Conservation (phyloP, 352 stramenopile genomes). For the Salisapilia sapeloensis region DNA sequence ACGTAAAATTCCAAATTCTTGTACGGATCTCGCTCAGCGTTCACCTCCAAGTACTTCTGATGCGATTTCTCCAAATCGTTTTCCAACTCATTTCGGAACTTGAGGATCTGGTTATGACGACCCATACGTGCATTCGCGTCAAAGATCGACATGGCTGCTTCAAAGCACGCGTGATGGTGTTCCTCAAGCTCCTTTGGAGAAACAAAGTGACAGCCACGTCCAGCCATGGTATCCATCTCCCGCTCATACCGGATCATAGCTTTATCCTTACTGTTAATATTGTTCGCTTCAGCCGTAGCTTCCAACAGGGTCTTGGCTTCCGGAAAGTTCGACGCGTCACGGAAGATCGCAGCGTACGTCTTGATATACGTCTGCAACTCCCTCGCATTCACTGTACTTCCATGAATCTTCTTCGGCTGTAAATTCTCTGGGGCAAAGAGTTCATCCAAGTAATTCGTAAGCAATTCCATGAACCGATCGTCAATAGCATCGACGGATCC, state of each 20-base stretch:
- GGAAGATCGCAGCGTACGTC: slow-evolving; percentile 93
- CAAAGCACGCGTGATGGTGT: slow-evolving; percentile 75
- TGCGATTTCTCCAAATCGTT: slow-evolving; percentile 83
- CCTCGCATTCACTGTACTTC: slow-evolving; percentile 81
- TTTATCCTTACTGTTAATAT: slow-evolving; percentile 87
- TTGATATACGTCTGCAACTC: slow-evolving; percentile 95
- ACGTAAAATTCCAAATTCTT: slow-evolving; percentile 89
- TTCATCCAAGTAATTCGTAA: slow-evolving; percentile 90
- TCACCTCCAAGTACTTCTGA: slow-evolving; percentile 86
- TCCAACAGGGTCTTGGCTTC: slow-evolving; percentile 95
- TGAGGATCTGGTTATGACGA: slow-evolving; percentile 77
- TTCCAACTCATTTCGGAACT: slow-evolving; percentile 66
- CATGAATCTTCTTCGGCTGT: slow-evolving; percentile 90
- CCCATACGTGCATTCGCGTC: slow-evolving; percentile 93
- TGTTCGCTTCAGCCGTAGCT: slow-evolving; percentile 95
- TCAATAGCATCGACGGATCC: slow-evolving; percentile 91
- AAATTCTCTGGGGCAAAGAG: slow-evolving; percentile 86
- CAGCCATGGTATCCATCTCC: slow-evolving; percentile 86
- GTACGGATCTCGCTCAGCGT: slow-evolving; percentile 92
- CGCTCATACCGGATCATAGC: slow-evolving; percentile 83
- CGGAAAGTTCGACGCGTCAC: slow-evolving; percentile 90
- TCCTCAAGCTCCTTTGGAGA: slow-evolving; percentile 75
- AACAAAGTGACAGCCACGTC: slow-evolving; percentile 79
- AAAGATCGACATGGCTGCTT: slow-evolving; percentile 81
- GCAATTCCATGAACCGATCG: slow-evolving; percentile 83